Base-by-base conservation (phyloP, 176 grass and related monocot genomes). In the Microstegium vimineum region DNA sequence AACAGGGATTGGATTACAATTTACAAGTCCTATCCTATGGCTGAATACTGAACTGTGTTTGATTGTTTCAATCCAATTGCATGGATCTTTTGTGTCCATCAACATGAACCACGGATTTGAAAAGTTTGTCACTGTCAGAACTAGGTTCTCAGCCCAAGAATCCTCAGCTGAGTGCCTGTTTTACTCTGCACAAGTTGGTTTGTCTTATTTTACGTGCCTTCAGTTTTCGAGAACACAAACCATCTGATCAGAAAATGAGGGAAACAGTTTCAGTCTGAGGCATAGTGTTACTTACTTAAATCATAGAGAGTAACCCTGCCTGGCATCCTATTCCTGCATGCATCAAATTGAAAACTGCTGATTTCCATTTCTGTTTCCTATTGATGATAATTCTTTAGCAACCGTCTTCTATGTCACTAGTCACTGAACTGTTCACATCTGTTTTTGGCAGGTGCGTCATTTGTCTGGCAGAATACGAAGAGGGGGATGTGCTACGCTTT, bases 401-500 rank as follows among this genome's bases (percentile, higher is more conserved):
- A 71, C 10, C 15, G 3, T 34, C 41, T 65, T 79, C 49, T 23
- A 28, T 45, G 38, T 14, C 34, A 37, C 66, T 69, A 30, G 13
- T 63, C 61, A 51, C 83, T 79, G 10, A 83, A 81, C 31, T 66
- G 14, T 14, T 46, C 13, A 15, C 15, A 49, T 69, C 18, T 17
- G 78, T 40, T 14, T 17, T 36, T 87, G n/a, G 37, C 87, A 94
- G 78, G 87, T 89, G 80, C 32, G 46, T 90, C 5, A 77, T 98
- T 15, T 98, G 96, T 86, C 89, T 98, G 17, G 88, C 84, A 33
- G 93, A 98, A 40, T 97, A 97, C 4, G 82, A 97, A 87, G 89
- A 90, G 52, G 75, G 91, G 81, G 94, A 94, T 71, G 60, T 89
- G 13, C 74, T 97, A 25, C 87, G 91, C 34, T 8, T 82, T 62